Evolutionary conservation across 352 stramenopile genomes (phyloP).

Genomic region (Aphanomyces stellatus): DNA sequence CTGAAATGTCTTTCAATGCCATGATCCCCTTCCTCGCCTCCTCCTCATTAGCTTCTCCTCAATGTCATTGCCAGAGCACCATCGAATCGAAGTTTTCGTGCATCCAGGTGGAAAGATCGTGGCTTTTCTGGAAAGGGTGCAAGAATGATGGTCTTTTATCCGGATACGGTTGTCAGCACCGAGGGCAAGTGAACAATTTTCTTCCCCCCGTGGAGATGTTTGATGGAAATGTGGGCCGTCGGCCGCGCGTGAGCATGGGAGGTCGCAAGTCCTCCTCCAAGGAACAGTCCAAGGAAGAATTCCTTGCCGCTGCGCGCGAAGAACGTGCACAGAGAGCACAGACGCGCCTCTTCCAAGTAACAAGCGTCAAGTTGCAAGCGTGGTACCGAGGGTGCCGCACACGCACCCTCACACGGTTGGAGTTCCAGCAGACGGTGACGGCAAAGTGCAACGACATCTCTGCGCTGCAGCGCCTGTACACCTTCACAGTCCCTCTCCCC

Average conservation of each 20-base stretch:
- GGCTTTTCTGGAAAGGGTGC: background rate
- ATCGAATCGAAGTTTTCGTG: too few species aligned
- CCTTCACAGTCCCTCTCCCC: slow-evolving; percentile 8
- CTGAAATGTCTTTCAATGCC: too few species aligned
- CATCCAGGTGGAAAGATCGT: background rate
- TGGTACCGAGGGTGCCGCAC: slow-evolving; percentile 9
- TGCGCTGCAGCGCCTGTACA: slow-evolving; percentile 1
- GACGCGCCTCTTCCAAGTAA: slow-evolving; percentile 10
- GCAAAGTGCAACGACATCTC: slow-evolving; percentile 16
- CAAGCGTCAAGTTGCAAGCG: slow-evolving; percentile 1
- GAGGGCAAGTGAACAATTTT: background rate
- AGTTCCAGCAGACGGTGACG: background rate
- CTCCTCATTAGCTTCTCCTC: too few species aligned
- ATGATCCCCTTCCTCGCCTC: too few species aligned
- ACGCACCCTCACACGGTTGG: background rate
- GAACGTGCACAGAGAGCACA: slow-evolving; percentile 6
- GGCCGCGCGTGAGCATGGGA: slow-evolving; percentile 15
- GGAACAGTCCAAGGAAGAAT: slow-evolving; percentile 7
- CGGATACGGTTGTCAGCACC: background rate
- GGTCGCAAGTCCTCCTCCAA: background rate
- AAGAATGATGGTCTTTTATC: background rate
- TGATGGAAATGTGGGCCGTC: background rate
- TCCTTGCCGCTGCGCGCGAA: background rate
- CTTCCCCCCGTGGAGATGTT: background rate
- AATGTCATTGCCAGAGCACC: too few species aligned